Conservation (phyloP, 176 grass and related monocot species). For the Coix lacrymajobi region DNA sequence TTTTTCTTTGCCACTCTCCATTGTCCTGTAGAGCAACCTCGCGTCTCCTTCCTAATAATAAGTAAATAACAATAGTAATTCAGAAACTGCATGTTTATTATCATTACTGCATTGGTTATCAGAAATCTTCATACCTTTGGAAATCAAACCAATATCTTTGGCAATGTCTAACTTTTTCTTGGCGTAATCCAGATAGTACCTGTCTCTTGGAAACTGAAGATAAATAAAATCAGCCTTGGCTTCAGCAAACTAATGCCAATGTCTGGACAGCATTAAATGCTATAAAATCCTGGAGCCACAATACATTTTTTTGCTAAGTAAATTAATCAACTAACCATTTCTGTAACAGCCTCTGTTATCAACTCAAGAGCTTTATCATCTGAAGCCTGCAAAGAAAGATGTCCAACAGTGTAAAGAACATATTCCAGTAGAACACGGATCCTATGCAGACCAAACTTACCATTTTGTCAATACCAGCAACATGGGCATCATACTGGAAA, state of each 20-base stretch:
- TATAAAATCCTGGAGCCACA: not conserved
- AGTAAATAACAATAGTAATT: not conserved
- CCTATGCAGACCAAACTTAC: not conserved
- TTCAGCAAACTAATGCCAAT: too few species aligned
- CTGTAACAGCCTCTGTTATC: too few species aligned
- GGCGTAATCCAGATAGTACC: constrained; percentile 1
- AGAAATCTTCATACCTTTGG: too few species aligned
- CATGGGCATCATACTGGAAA: not conserved
- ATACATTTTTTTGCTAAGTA: not conserved
- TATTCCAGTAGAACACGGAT: not conserved
- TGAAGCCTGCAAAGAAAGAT: not conserved
- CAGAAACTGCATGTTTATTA: not conserved
- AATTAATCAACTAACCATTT: constrained; percentile 1
- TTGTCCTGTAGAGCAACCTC: not conserved
- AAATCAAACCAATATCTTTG: too few species aligned
- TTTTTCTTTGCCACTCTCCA: not conserved
- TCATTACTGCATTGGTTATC: not conserved
- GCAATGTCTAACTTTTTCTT: too few species aligned
- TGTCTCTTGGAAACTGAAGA: not conserved
- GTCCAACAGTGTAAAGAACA: not conserved
- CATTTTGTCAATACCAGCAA: constrained; percentile 3
- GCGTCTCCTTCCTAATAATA: not conserved
- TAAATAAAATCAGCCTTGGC: not conserved
- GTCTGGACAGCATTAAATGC: not conserved
- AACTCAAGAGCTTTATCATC: not conserved